Percentiles rank a stretch among this genome's conserved stretches.
Conservation (phyloP, 495 filamentous ascomycete genomes). For the Penicillium roqueforti region DNA sequence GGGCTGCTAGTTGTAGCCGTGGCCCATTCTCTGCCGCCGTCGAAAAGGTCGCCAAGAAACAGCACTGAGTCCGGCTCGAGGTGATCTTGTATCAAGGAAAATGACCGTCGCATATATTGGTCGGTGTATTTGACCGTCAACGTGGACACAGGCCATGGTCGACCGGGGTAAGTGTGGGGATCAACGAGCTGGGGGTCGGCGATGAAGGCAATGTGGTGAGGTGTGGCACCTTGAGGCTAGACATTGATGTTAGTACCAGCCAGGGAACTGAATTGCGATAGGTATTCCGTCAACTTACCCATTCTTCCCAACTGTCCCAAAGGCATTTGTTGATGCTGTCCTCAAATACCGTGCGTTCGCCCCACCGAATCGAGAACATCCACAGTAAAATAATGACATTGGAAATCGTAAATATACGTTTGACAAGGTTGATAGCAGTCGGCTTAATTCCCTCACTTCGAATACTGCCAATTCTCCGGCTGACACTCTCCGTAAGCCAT, state of each 20-base stretch:
- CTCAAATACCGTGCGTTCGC: constrained; percentile 74
- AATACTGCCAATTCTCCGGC: constrained; percentile 7
- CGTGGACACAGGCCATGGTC: constrained; percentile 81
- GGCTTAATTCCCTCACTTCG: constrained; percentile 11
- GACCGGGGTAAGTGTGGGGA: constrained; percentile 91
- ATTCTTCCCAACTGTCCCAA: constrained; percentile 87
- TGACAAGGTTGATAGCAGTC: constrained; percentile 12
- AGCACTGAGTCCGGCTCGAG: constrained; percentile 77
- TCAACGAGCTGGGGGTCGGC: constrained; percentile 98
- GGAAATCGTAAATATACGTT: constrained; percentile 50
- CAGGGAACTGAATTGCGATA: neutral
- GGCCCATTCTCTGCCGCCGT: constrained; percentile 94
- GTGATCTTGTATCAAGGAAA: constrained; percentile 60
- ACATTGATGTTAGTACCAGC: constrained; percentile 11
- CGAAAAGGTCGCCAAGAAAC: constrained; percentile 94
- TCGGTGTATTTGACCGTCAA: constrained; percentile 82
- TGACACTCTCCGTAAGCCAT: constrained; percentile 21
- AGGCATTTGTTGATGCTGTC: constrained; percentile 63
- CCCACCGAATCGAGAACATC: constrained; percentile 79
- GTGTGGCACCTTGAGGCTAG: constrained; percentile 69
- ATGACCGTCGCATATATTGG: constrained; percentile 79
- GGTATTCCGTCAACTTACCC: constrained; percentile 57
- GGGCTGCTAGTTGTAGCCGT: constrained; percentile 62
- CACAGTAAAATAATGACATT: constrained; percentile 67
- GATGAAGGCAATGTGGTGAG: constrained; percentile 82